Percentiles rank a stretch among this genome's conserved stretches.
These are phyloP conservation scores for Fomitopsis serialis DNA, from an alignment of 768 basidiomycete genomes.

Conservation along the genomic window DNA sequence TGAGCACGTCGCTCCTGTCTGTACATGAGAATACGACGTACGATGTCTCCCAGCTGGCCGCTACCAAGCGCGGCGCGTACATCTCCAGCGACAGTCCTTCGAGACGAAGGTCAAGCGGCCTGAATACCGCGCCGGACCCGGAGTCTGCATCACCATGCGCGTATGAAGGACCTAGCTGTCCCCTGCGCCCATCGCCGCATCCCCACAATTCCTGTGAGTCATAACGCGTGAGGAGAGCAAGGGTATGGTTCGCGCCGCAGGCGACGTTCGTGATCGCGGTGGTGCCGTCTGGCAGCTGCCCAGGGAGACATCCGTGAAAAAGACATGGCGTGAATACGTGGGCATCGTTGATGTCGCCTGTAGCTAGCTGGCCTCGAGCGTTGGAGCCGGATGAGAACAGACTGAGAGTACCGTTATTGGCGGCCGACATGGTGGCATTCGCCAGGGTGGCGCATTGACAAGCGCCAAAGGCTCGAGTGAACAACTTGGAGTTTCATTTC, in stretches of 20 bases:
- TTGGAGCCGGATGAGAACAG: constrained; percentile 45
- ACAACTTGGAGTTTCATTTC: too few relatives aligned
- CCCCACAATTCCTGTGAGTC: constrained; percentile 56
- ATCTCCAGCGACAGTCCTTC: constrained; percentile 29
- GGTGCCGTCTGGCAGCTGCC: constrained; percentile 21
- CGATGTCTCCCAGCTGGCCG: constrained; percentile 81
- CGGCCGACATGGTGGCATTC: too few relatives aligned
- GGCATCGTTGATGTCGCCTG: constrained; percentile 32
- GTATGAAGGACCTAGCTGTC: constrained; percentile 62
- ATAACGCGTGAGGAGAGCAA: constrained; percentile 49
- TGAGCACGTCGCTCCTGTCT: constrained; percentile 42
- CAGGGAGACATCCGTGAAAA: constrained; percentile 22
- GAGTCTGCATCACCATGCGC: background rate
- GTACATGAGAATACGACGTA: constrained; percentile 55
- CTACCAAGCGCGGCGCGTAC: constrained; percentile 45
- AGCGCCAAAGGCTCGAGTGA: too few relatives aligned
- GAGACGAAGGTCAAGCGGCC: constrained; percentile 37
- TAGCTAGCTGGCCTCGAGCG: constrained; percentile 42
- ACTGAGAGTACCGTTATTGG: background rate
- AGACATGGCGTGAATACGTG: constrained; percentile 33
- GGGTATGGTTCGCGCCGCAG: constrained; percentile 76
- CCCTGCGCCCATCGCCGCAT: constrained; percentile 62
- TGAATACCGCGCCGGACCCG: constrained; percentile 35
- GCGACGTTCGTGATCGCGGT: constrained; percentile 45
- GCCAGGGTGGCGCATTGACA: too few relatives aligned